Evolutionary conservation across 2,329 filamentous ascomycete genomes (phyloP).

Genomic region (Alternaria infectoria): DNA sequence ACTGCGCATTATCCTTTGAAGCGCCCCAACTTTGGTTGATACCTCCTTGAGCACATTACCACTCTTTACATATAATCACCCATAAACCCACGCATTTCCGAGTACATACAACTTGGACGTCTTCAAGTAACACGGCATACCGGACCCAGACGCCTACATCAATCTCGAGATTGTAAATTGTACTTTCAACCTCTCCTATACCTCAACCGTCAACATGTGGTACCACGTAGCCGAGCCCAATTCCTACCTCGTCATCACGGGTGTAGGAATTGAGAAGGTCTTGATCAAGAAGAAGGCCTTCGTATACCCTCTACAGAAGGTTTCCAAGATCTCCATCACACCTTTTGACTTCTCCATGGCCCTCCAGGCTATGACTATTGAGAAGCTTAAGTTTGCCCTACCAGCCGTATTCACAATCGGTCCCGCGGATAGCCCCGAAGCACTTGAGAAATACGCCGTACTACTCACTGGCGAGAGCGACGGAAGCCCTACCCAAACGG

Average conservation of each 20-base stretch:
- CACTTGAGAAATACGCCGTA: conserved; percentile 82
- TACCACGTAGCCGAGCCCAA: conserved; percentile 76
- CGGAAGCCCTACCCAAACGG: conserved; percentile 46
- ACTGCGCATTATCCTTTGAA: not conserved
- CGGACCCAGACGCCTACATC: not conserved
- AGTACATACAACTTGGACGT: not conserved
- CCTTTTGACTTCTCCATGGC: conserved; percentile 84
- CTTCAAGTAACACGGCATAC: not conserved
- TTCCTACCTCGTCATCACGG: conserved; percentile 87
- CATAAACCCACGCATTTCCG: not conserved
- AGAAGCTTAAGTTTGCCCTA: conserved; percentile 82
- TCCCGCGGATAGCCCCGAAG: conserved; percentile 72
- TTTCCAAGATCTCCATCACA: conserved; percentile 63
- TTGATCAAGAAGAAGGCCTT: conserved; percentile 75
- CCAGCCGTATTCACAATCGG: conserved; percentile 88
- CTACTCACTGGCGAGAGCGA: conserved; percentile 71
- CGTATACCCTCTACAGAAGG: conserved; percentile 48
- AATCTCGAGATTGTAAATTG: not conserved
- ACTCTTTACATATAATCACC: not conserved
- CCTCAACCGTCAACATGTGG: conserved; percentile 43
- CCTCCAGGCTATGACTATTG: conserved; percentile 85
- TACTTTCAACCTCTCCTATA: too few relatives aligned
- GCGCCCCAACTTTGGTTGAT: not conserved
- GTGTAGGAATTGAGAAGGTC: conserved; percentile 75
- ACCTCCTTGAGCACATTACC: not conserved